Base-by-base conservation (phyloP, 495 filamentous ascomycete species). In the Penicillium lagena region DNA sequence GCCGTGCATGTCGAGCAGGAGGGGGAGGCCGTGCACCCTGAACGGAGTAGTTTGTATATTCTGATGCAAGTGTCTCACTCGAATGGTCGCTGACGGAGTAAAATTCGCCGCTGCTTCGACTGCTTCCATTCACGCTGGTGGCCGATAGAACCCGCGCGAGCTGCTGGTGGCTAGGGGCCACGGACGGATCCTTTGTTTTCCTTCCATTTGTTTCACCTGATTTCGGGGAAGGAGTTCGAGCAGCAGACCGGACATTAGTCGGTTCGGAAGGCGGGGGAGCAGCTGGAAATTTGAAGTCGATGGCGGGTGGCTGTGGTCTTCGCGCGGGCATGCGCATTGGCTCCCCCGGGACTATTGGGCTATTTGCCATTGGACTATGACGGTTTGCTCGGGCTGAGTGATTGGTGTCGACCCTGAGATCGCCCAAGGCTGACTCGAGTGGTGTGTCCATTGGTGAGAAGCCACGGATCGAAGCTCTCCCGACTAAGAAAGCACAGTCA, bases 21-120 rank as follows among this genome's bases (percentile, higher is more conserved):
- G 75, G 68, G 9, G 64, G 45, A 63, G 66, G 33, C 12, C 62
- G 59, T 12, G 69, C 58, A 27, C 75, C 60, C 38, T 71, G 71
- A 7, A 74, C 67, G 8, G 81, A 79, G 44, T 84, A 85, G 14
- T 78, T 76, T 37, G 85, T 77, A 59, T 96, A 94, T 65, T 97
- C 93, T 0, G 93, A 98, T 12, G 85, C 86, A 32, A 98, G 61
- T 14, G 93, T 97, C 62, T 97, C 93, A 13, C 81, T 86, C 9
- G 94, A 97, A 49, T 94, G 84, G 59, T 96, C 95, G 60, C 93
- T 95, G 49, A 88, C 67, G 4, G 90, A 90, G 60, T 94, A 96
- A 50, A 96, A 94, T 53, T 98, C 93, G 42, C 85, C 86, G 60
- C 94, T 97, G 54, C 89, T 96, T 56, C 94, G 71, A 83, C 42